Conservation (phyloP, 345 rosid species). For the Populus ilicifolia region DNA sequence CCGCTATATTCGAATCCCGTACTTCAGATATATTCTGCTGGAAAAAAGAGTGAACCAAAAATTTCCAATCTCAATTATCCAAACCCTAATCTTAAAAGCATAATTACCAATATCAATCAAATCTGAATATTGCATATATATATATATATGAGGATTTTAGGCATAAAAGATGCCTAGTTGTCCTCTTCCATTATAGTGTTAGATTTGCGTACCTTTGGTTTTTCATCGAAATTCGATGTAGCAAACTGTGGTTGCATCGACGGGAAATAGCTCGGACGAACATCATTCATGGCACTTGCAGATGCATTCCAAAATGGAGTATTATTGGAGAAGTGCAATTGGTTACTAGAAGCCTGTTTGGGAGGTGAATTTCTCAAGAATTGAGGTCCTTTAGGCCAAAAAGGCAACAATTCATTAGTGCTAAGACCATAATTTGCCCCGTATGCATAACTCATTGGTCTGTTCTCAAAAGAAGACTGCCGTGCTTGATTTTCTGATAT, state of each 20-base stretch:
- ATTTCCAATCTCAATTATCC: slow-evolving; percentile 6
- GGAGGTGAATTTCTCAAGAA: slow-evolving; percentile 67
- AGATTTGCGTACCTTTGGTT: slow-evolving; percentile 28
- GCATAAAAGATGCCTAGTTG: background rate
- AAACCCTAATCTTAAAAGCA: slow-evolving; percentile 27
- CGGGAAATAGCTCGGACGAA: slow-evolving; percentile 56
- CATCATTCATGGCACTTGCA: slow-evolving; percentile 43
- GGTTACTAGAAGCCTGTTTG: slow-evolving; percentile 45
- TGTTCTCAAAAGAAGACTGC: slow-evolving; percentile 30
- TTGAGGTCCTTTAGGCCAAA: slow-evolving; percentile 61
- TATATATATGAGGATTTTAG: background rate
- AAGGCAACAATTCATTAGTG: slow-evolving; percentile 37
- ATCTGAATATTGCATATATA: background rate
- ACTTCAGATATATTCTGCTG: slow-evolving; percentile 47
- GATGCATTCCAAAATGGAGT: slow-evolving; percentile 86
- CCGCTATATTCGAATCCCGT: slow-evolving; percentile 42
- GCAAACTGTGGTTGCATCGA: slow-evolving; percentile 53
- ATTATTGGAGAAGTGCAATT: slow-evolving; percentile 83
- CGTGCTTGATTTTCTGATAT: slow-evolving; percentile 39
- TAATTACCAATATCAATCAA: background rate
- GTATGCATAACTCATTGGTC: slow-evolving; percentile 31
- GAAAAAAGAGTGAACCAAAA: slow-evolving; percentile 7
- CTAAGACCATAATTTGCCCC: slow-evolving; percentile 33
- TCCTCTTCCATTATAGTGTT: background rate
- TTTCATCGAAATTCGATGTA: slow-evolving; percentile 36